These are phyloP conservation scores for Talaromyces liani DNA, from an alignment of 495 filamentous ascomycete species.

Conservation along the genomic window DNA sequence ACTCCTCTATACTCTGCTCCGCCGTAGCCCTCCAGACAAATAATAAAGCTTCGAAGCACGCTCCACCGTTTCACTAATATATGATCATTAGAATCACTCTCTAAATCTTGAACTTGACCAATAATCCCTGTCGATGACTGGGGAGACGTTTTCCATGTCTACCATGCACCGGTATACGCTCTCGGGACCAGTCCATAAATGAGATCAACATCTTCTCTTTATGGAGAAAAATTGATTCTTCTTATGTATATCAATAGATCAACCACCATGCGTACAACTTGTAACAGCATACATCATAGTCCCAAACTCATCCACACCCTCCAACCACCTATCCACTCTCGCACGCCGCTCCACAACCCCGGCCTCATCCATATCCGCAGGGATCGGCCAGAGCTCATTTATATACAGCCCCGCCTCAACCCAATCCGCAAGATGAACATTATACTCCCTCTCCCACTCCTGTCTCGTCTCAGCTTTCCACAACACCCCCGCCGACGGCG, in stretches of 20 bases:
- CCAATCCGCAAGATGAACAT: constrained; percentile 35
- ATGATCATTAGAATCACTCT: too few species aligned
- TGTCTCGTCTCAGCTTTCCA: constrained; percentile 28
- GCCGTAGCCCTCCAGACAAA: not conserved
- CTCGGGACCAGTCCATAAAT: too few species aligned
- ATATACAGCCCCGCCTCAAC: constrained; percentile 26
- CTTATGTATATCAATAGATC: not conserved
- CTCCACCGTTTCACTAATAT: too few species aligned
- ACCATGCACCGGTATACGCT: too few species aligned
- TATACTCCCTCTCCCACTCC: constrained; percentile 35
- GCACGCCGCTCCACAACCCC: constrained; percentile 18
- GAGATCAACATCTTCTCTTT: too few species aligned
- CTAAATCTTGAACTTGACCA: too few species aligned
- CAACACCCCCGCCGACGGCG: constrained; percentile 23
- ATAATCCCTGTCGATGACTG: too few species aligned
- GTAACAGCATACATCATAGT: constrained; percentile 42
- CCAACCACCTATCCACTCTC: constrained; percentile 36
- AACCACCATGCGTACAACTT: constrained; percentile 32
- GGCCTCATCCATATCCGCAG: constrained; percentile 17
- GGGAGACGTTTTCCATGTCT: too few species aligned
- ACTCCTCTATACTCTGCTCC: too few species aligned
- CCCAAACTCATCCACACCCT: constrained; percentile 39
- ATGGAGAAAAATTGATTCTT: too few species aligned
- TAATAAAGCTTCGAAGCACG: not conserved
- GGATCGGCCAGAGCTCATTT: constrained; percentile 38